Percentiles rank a stretch among this genome's conserved stretches.
phyloP scores from a whole-genome alignment of 257 asterid genomes.

The Scutellaria barbata region DNA sequence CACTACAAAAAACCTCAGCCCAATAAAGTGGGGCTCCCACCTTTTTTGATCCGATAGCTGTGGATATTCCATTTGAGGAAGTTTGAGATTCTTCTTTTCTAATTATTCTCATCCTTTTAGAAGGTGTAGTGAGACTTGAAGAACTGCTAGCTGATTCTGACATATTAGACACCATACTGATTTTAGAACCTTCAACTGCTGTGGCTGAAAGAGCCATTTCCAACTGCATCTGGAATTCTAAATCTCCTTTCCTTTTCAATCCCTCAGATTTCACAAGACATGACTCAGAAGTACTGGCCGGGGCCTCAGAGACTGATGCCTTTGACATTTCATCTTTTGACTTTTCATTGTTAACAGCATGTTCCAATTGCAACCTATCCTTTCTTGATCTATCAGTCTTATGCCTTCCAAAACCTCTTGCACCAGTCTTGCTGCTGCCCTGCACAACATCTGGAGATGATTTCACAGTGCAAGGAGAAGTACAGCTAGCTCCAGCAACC shows the following conservation, averaged over 20 bases:
- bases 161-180: constrained; percentile 35
- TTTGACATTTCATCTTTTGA: constrained; percentile 43
- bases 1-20: constrained; percentile 92
- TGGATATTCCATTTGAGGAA: constrained; percentile 65
- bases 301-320: constrained; percentile 44
- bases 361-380: constrained; percentile 32
- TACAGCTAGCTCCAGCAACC: constrained; percentile 74
- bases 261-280: constrained; percentile 43
- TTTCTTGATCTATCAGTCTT: constrained; percentile 44
- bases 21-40: constrained; percentile 95
- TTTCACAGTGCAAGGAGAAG: constrained; percentile 43
- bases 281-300: constrained; percentile 47
- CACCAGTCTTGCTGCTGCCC: constrained; percentile 36
- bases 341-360: constrained; percentile 35
- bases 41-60: constrained; percentile 88
- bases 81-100: constrained; percentile 55
- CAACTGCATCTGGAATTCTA: constrained; percentile 90
- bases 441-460: constrained; percentile 44
- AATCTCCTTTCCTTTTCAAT: constrained; percentile 81
- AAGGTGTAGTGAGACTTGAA: constrained; percentile 45
- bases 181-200: constrained; percentile 51
- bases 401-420: constrained; percentile 33
- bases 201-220: constrained; percentile 91
- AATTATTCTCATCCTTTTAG: constrained; percentile 53
- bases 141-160: constrained; percentile 48